These are phyloP conservation scores for Paraphoma chrysanthemicola DNA, from an alignment of 2,329 filamentous ascomycete species.

Conservation along the genomic window DNA sequence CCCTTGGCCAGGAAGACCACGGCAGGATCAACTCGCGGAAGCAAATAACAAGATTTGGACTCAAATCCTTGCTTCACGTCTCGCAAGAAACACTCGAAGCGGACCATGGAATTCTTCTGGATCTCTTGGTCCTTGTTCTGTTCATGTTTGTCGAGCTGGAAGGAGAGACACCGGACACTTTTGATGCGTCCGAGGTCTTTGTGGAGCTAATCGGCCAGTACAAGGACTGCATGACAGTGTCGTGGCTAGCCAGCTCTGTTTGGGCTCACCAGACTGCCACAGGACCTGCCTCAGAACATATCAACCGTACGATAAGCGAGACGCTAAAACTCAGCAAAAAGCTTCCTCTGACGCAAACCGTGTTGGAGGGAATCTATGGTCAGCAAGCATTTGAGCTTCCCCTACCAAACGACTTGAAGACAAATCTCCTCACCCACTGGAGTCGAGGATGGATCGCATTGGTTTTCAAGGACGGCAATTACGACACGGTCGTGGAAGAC, in stretches of 20 bases:
- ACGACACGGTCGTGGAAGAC: conserved; percentile 46
- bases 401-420: conserved; percentile 33
- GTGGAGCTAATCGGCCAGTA: conserved; percentile 63
- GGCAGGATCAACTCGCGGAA: conserved; percentile 50
- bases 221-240: conserved; percentile 44
- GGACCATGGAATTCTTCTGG: conserved; percentile 77
- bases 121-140: conserved; percentile 80
- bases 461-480: conserved; percentile 46
- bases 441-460: conserved; percentile 54
- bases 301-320: conserved; percentile 34
- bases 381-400: conserved; percentile 39
- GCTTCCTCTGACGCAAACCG: conserved; percentile 44
- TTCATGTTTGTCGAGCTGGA: conserved; percentile 76
- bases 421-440: conserved; percentile 53
- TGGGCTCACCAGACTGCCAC: conserved; percentile 42
- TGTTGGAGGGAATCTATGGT: conserved; percentile 45
- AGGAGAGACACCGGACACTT: conserved; percentile 73
- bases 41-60: conserved; percentile 75
- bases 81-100: conserved; percentile 79
- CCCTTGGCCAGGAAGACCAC: conserved; percentile 51
- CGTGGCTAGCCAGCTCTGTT: conserved; percentile 43
- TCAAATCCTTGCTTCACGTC: conserved; percentile 75
- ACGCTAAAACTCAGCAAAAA: conserved; percentile 30
- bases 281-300: conserved; percentile 32
- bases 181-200: conserved; percentile 66